Base-by-base conservation (phyloP, 495 filamentous ascomycete genomes). In the Penicillium fimorum region DNA sequence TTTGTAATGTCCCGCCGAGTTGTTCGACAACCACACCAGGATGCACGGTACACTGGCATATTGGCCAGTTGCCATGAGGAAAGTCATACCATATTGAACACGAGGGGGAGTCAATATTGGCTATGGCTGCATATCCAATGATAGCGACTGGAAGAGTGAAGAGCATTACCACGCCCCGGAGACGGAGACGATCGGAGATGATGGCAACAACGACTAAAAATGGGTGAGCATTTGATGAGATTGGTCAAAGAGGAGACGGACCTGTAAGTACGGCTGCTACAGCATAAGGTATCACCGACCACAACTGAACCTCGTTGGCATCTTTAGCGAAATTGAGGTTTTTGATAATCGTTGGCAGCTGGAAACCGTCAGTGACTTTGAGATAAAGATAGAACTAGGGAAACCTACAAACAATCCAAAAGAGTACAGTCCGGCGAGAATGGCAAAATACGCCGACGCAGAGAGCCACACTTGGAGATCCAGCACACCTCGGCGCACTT, bases 261-360 rank as follows among this genome's bases (percentile, higher is more conserved):
- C 75, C 50, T 87, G 92, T 96, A 4, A 93, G 60, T 0, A 91
- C 55, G 4, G 89, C 86, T 17, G 91, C 93, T 0, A 79, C 85
- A 20, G 87, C 91, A 63, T 97, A 96, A 0, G 91, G 91, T 42
- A 93, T 91, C 0, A 96, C 92, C 8, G 84, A 86, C 64, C 96
- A 83, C 4, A 96, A 79, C 63, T 97, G 91, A 1, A 90, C 84
- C 12, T 79, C 82, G 5, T 89, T 88, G 13, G 81, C 69, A 20
- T 75, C 78, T 66, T 86, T 61, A 20, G 76, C 74, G 40, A 79
- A 95, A 20, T 90, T 90, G 32, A 72, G 80, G 37, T 85, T 81
- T 37, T 75, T 63, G 59, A 97, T 88, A 65, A 96, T 96, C 22
- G 85, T 86, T 3, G 93, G 93, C 0, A 97, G 56, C 73, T 76